phyloP scores from a whole-genome alignment of 2,329 filamentous ascomycete genomes.

The Fusarium clavum region DNA sequence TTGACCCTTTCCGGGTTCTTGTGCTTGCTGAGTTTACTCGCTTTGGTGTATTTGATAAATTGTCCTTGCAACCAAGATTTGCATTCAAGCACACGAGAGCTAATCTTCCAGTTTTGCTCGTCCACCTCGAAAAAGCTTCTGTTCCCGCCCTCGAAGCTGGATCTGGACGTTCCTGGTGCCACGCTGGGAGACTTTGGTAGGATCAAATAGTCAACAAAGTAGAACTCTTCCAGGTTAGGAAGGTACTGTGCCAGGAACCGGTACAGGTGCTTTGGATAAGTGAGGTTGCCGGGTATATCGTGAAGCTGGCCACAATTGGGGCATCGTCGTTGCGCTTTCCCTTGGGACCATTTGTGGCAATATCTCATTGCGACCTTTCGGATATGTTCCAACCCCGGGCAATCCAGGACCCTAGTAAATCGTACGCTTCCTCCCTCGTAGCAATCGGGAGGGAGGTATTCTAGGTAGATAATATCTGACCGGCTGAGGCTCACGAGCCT shows the following conservation, averaged over 20 bases:
- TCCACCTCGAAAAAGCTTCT: constrained; percentile 52
- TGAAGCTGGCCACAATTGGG: constrained; percentile 51
- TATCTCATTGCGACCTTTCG: constrained; percentile 57
- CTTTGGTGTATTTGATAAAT: constrained; percentile 54
- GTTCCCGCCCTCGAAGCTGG: constrained; percentile 40
- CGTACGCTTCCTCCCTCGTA: constrained; percentile 44
- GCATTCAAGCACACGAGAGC: constrained; percentile 51
- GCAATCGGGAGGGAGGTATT: constrained; percentile 49
- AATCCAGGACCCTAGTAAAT: constrained; percentile 45
- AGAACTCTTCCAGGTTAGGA: constrained; percentile 57
- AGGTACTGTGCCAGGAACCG: constrained; percentile 57
- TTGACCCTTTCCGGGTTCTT: constrained; percentile 52
- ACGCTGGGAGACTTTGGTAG: constrained; percentile 44
- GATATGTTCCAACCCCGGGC: constrained; percentile 49
- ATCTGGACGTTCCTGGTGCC: constrained; percentile 15
- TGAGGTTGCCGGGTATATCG: constrained; percentile 40
- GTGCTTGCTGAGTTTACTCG: constrained; percentile 50
- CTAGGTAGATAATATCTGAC: constrained; percentile 50
- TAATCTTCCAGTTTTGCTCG: constrained; percentile 51
- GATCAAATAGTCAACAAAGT: constrained; percentile 59
- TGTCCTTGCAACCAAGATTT: constrained; percentile 54
- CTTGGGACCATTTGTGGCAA: constrained; percentile 53
- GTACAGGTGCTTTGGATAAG: constrained; percentile 56
- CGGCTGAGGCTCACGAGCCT: constrained; percentile 47
- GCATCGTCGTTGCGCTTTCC: constrained; percentile 46